Evolutionary conservation across 163 green algal genomes (phyloP).

Genomic region (Scenedesmus sp.): DNA sequence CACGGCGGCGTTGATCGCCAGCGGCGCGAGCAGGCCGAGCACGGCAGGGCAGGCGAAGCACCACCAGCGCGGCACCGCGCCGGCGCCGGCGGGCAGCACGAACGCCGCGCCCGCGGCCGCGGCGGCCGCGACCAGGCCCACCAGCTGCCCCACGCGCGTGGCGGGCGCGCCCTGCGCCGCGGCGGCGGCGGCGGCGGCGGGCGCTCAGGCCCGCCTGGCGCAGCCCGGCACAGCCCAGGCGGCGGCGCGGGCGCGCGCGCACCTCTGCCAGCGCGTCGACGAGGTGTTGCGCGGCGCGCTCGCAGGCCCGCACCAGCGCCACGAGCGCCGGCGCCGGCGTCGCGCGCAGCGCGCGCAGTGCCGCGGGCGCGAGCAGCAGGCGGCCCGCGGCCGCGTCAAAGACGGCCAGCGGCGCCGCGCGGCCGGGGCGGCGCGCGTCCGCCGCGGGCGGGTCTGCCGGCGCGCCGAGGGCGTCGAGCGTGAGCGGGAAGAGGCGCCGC

Average conservation of each 20-base stretch:
- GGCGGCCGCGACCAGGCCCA: constrained; percentile 13
- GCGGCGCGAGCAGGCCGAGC: constrained; percentile 70
- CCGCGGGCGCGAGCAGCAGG: constrained; percentile 8
- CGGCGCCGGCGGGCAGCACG: constrained; percentile 40
- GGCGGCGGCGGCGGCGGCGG: background rate
- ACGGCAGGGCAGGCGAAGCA: constrained; percentile 71
- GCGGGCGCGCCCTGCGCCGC: background rate
- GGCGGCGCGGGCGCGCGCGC: background rate
- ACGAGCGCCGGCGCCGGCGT: background rate
- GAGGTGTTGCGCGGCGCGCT: background rate
- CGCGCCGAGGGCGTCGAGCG: background rate
- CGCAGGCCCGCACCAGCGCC: constrained; percentile 8
- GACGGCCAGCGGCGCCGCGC: constrained; percentile 11
- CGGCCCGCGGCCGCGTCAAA: constrained; percentile 8
- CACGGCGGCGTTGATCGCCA: constrained; percentile 63
- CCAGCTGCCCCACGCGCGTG: background rate
- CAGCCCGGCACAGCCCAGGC: too few relatives aligned
- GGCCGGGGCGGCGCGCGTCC: too few relatives aligned
- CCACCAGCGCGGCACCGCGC: constrained; percentile 60
- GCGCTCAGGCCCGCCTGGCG: too few relatives aligned
- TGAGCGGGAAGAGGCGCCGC: background rate
- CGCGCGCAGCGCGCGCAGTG: constrained; percentile 17
- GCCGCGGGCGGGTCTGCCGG: too few relatives aligned
- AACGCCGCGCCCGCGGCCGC: constrained; percentile 28
- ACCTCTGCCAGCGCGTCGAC: constrained; percentile 9